Evolutionary conservation across 2,329 filamentous ascomycete genomes (phyloP).

Genomic region (Paraphoma sp.): DNA sequence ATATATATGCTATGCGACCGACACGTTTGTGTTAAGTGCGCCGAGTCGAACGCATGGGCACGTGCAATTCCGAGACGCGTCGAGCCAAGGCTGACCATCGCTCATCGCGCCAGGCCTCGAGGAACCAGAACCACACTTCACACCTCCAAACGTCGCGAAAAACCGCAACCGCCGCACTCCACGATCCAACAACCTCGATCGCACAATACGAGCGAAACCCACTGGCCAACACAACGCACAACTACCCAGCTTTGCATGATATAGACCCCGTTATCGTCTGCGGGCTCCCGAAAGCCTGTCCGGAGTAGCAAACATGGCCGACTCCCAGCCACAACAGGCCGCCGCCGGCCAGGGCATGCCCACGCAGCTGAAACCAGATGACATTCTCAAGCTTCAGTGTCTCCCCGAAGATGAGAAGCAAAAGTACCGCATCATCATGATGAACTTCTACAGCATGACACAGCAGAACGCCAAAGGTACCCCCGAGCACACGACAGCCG

Average conservation of each 20-base stretch:
- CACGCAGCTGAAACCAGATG: slow-evolving; percentile 39
- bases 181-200: neutral
- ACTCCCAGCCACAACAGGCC: slow-evolving; percentile 36
- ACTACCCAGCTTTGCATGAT: neutral
- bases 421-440: slow-evolving; percentile 61
- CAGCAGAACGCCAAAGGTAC: slow-evolving; percentile 57
- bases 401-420: slow-evolving; percentile 62
- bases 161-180: neutral
- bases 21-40: too few relatives aligned
- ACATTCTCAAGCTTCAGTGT: slow-evolving; percentile 42
- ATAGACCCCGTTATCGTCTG: slow-evolving; percentile 5
- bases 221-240: too few relatives aligned
- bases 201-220: neutral
- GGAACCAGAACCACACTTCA: slow-evolving; percentile 14
- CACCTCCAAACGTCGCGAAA: neutral
- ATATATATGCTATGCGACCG: too few relatives aligned
- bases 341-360: slow-evolving; percentile 26
- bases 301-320: slow-evolving; percentile 37
- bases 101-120: slow-evolving; percentile 9
- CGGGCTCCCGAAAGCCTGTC: slow-evolving; percentile 14
- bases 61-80: slow-evolving; percentile 18
- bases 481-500: slow-evolving; percentile 57
- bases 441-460: slow-evolving; percentile 61
- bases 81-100: slow-evolving; percentile 16
- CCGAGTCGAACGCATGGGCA: slow-evolving; percentile 7